phyloP scores from a whole-genome alignment of 495 filamentous ascomycete species.

The Penicillium subrubescens region DNA sequence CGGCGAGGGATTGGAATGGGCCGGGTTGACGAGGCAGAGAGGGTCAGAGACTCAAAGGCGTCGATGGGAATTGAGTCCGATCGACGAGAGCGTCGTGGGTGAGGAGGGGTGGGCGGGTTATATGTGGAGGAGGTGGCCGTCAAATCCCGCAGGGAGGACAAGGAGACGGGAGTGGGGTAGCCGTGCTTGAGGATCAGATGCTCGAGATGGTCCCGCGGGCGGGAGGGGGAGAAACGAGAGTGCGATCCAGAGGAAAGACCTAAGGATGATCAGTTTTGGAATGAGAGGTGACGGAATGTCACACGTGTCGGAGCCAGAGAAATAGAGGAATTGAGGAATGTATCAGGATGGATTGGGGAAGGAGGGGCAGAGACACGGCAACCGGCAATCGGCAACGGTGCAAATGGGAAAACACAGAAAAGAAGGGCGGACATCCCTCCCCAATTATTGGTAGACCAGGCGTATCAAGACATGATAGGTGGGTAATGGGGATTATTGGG shows the following conservation, averaged over 20 bases:
- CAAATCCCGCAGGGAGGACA: conserved; percentile 72
- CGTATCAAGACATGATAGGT: conserved; percentile 1
- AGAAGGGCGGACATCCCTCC: background rate
- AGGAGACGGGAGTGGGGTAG: conserved; percentile 62
- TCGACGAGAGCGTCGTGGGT: conserved; percentile 4
- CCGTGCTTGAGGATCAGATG: conserved; percentile 57
- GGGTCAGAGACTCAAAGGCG: conserved; percentile 30
- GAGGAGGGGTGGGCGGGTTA: conserved; percentile 46
- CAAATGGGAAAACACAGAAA: background rate
- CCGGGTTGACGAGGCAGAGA: conserved; percentile 36
- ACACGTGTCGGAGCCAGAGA: conserved; percentile 31
- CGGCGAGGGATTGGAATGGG: conserved; percentile 47
- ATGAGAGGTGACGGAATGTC: conserved; percentile 41
- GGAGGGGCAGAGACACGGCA: background rate
- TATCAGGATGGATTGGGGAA: conserved; percentile 16
- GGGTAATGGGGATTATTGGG: background rate
- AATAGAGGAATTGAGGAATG: conserved; percentile 11
- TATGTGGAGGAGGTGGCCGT: conserved; percentile 67
- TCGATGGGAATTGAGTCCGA: conserved; percentile 22
- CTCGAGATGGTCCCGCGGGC: conserved; percentile 74
- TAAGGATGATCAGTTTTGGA: conserved; percentile 57
- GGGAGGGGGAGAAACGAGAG: conserved; percentile 60
- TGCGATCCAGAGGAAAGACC: conserved; percentile 49
- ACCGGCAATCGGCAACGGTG: background rate
- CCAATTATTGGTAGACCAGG: background rate